A percentile compares a stretch with the other conserved stretches of the same genome.
Evolutionary conservation across 768 basidiomycete genomes (phyloP).

Genomic region (Chalciporus pseudorubinellus): DNA sequence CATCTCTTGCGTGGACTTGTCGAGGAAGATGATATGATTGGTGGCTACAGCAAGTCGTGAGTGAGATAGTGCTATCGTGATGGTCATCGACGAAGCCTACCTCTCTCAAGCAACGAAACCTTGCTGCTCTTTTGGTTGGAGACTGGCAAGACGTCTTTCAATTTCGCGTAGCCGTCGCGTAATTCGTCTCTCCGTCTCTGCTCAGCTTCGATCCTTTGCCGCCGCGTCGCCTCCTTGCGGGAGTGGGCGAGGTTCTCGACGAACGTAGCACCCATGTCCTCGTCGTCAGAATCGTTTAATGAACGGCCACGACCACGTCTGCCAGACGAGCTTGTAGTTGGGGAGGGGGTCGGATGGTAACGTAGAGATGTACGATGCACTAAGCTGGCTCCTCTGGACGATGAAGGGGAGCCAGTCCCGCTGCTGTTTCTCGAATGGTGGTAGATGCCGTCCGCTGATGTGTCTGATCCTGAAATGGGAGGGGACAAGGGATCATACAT

Average conservation of each 20-base stretch:
- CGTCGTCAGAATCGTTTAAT: slow-evolving; percentile 73
- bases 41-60: slow-evolving; percentile 51
- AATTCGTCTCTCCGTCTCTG: slow-evolving; percentile 86
- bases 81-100: slow-evolving; percentile 40
- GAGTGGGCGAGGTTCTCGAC: slow-evolving; percentile 72
- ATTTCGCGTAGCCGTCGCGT: slow-evolving; percentile 82
- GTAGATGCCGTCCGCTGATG: slow-evolving; percentile 79
- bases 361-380: slow-evolving; percentile 69
- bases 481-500: slow-evolving; percentile 84
- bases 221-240: slow-evolving; percentile 79
- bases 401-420: slow-evolving; percentile 71
- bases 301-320: slow-evolving; percentile 67
- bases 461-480: slow-evolving; percentile 86
- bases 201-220: slow-evolving; percentile 87
- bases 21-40: slow-evolving; percentile 71
- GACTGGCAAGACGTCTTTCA: slow-evolving; percentile 83
- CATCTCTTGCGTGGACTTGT: slow-evolving; percentile 70
- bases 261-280: slow-evolving; percentile 65
- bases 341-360: slow-evolving; percentile 82
- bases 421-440: slow-evolving; percentile 74
- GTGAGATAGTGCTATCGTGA: slow-evolving; percentile 10
- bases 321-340: slow-evolving; percentile 66
- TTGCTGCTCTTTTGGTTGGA: slow-evolving; percentile 92
- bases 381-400: slow-evolving; percentile 71
- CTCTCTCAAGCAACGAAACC: slow-evolving; percentile 83